Evolutionary conservation across 2,329 filamentous ascomycete species (phyloP).

Genomic region (Nemania diffusa): DNA sequence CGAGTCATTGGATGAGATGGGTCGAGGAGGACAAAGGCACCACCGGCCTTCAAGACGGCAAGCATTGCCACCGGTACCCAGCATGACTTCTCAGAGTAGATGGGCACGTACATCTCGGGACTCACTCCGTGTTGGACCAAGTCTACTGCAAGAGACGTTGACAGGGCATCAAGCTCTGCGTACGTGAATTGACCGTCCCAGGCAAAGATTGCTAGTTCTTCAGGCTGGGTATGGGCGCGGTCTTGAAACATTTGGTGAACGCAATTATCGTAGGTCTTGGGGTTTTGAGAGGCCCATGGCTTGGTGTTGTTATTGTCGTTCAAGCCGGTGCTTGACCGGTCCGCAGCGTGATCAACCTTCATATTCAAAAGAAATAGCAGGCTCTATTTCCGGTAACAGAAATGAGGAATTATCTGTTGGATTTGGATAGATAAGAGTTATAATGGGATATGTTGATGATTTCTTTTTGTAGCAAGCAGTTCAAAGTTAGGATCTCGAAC

Average conservation of each 20-base stretch:
- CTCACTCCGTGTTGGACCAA: conserved; percentile 8
- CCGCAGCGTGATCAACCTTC: background rate
- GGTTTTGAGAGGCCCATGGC: background rate
- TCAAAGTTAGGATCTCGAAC: background rate
- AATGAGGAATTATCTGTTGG: background rate
- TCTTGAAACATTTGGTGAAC: conserved; percentile 25
- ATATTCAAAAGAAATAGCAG: background rate
- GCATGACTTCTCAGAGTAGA: conserved; percentile 34
- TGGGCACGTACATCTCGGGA: conserved; percentile 23
- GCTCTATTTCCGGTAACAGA: background rate
- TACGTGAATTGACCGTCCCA: conserved; percentile 39
- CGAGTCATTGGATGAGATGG: conserved; percentile 40
- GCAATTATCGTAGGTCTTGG: conserved; percentile 15
- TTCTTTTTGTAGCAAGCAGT: background rate
- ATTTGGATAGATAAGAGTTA: background rate
- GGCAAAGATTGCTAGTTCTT: conserved; percentile 16
- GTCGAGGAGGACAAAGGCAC: conserved; percentile 46
- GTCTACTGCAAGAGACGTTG: conserved; percentile 22
- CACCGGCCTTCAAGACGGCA: conserved; percentile 46
- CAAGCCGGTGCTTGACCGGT: background rate
- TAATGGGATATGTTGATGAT: background rate
- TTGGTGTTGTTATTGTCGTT: background rate
- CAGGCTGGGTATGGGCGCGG: conserved; percentile 6
- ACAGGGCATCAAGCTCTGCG: conserved; percentile 38
- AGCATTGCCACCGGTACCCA: conserved; percentile 40